Percentiles rank a stretch among this genome's conserved stretches.
These are phyloP conservation scores for Candida pseudoglaebosa DNA, from an alignment of 805 yeast genomes.

Conservation along the genomic window DNA sequence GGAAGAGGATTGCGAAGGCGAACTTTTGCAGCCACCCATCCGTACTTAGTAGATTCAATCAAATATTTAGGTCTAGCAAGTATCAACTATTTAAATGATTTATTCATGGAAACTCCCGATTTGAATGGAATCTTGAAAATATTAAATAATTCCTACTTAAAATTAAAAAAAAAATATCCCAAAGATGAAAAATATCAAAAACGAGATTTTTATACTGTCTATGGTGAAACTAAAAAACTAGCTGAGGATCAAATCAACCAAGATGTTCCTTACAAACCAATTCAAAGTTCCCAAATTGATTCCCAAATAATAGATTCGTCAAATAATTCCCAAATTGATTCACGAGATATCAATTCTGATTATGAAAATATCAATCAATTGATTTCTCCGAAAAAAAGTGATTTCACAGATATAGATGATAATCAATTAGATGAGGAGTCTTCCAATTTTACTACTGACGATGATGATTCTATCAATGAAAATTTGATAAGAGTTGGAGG, in stretches of 20 bases:
- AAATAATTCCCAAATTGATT: background rate
- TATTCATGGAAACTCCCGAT: constrained; percentile 32
- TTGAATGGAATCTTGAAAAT: constrained; percentile 28
- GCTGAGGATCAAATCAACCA: constrained; percentile 1
- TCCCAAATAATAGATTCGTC: too few relatives aligned
- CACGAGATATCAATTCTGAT: background rate
- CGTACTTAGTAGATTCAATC: constrained; percentile 43
- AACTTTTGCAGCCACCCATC: constrained; percentile 42
- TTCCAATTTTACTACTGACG: background rate
- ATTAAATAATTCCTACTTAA: constrained; percentile 32
- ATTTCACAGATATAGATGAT: constrained; percentile 5
- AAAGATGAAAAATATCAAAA: constrained; percentile 36
- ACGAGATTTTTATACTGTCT: constrained; percentile 33
- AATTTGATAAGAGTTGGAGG: constrained; percentile 33
- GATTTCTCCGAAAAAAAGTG: constrained; percentile 1
- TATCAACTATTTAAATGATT: constrained; percentile 32
- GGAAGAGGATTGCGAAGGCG: constrained; percentile 35
- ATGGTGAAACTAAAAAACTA: constrained; percentile 21
- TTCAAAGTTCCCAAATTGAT: background rate
- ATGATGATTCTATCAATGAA: too few relatives aligned
- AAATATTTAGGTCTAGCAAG: constrained; percentile 39
- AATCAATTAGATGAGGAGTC: constrained; percentile 8
- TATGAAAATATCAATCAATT: constrained; percentile 1
- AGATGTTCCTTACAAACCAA: constrained; percentile 2
- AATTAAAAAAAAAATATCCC: constrained; percentile 29